Evolutionary conservation across 352 stramenopile genomes (phyloP).

Genomic region (Thalassiosira ordinaria): DNA sequence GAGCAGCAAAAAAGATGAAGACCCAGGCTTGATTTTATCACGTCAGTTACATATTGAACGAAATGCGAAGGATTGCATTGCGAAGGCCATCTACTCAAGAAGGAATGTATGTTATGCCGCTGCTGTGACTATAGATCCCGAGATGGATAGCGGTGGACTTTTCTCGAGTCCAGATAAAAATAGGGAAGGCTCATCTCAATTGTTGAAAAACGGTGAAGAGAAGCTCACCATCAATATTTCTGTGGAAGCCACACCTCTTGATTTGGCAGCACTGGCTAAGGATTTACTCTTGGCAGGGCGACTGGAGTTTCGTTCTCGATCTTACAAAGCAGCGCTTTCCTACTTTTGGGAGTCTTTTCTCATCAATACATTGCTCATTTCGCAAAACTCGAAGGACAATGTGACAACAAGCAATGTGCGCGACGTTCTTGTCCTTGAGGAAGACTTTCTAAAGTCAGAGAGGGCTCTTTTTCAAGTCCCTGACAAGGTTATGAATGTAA

Average conservation of each 20-base stretch:
- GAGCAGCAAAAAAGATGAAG: constrained; percentile 20
- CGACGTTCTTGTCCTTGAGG: constrained; percentile 36
- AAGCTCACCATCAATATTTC: constrained; percentile 19
- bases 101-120: constrained; percentile 49
- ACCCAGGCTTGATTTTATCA: constrained; percentile 46
- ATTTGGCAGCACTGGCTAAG: constrained; percentile 43
- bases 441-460: constrained; percentile 35
- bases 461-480: constrained; percentile 30
- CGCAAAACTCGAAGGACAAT: constrained; percentile 11
- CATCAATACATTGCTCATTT: constrained; percentile 35
- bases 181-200: constrained; percentile 1
- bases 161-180: constrained; percentile 37
- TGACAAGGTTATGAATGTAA: constrained; percentile 32
- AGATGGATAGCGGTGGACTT: constrained; percentile 11
- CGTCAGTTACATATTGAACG: constrained; percentile 51
- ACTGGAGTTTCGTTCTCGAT: constrained; percentile 51
- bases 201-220: constrained; percentile 14
- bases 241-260: constrained; percentile 5
- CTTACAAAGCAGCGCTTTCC: constrained; percentile 56
- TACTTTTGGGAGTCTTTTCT: constrained; percentile 65
- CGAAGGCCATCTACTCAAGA: constrained; percentile 55
- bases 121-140: constrained; percentile 13
- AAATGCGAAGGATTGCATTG: constrained; percentile 54
- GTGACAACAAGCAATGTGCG: constrained; percentile 11
- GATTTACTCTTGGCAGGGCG: constrained; percentile 54